Conservation (phyloP, 2,329 filamentous ascomycete species). For the Byssothecium circinans region DNA sequence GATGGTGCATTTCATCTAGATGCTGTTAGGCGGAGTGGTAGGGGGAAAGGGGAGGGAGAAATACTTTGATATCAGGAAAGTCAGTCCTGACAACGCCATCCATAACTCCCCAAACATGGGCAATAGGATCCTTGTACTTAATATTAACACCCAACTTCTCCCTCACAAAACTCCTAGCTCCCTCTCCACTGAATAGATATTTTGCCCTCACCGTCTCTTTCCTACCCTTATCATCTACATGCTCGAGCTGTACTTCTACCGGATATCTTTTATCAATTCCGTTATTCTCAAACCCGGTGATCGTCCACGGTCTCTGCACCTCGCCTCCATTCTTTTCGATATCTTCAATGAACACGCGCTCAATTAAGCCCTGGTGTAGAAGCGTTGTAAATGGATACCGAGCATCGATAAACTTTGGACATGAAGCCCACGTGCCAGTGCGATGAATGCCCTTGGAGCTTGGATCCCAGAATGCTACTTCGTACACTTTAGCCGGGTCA, state of each 20-base stretch:
- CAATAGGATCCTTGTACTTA: constrained; percentile 64
- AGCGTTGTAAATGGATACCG: constrained; percentile 66
- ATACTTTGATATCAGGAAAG: constrained; percentile 64
- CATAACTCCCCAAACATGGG: constrained; percentile 68
- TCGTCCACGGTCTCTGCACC: constrained; percentile 64
- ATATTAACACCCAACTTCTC: constrained; percentile 68
- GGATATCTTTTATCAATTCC: constrained; percentile 69
- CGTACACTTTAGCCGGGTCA: constrained; percentile 81
- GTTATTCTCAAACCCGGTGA: constrained; percentile 63
- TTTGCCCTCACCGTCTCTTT: constrained; percentile 65
- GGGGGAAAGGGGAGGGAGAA: neutral
- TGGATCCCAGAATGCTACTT: constrained; percentile 69
- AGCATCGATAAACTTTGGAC: constrained; percentile 76
- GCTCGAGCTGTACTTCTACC: constrained; percentile 75
- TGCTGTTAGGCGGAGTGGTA: constrained; percentile 11
- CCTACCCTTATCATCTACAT: constrained; percentile 69
- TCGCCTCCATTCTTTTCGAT: constrained; percentile 60
- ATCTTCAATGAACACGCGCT: constrained; percentile 63
- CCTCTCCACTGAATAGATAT: constrained; percentile 66
- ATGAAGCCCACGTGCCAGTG: constrained; percentile 78
- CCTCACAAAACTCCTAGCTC: constrained; percentile 62
- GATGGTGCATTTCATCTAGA: constrained; percentile 67
- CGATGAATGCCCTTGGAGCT: constrained; percentile 56
- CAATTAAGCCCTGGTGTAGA: constrained; percentile 64
- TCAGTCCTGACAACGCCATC: constrained; percentile 65